A percentile compares a stretch with the other conserved stretches of the same genome.
Conservation (phyloP, 192 early-diverging fungal genomes). For the Gaertneriomyces semiglobifer region DNA sequence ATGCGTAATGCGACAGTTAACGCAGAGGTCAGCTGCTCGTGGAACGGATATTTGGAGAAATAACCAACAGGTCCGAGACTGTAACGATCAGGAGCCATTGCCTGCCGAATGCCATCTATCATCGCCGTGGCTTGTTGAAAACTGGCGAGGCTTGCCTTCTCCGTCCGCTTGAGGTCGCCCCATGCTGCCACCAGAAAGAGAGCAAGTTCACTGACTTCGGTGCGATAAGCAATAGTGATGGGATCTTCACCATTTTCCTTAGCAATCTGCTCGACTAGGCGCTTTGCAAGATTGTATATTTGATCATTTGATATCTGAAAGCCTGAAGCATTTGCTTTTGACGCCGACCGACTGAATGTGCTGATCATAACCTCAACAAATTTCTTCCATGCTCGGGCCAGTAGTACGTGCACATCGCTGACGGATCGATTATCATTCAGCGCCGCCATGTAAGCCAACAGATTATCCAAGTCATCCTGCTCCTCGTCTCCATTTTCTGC, state of each 20-base stretch:
- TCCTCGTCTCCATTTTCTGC: conserved; percentile 10
- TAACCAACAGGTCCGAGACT: conserved; percentile 17
- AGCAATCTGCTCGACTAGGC: conserved; percentile 3
- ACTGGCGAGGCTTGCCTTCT: not conserved
- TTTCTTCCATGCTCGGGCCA: conserved; percentile 22
- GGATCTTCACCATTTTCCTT: conserved; percentile 8
- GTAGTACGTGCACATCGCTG: conserved; percentile 26
- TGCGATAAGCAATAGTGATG: conserved; percentile 18
- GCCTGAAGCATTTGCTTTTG: conserved; percentile 1
- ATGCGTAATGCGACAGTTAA: conserved; percentile 10
- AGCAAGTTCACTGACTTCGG: conserved; percentile 21
- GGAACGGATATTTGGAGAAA: conserved; percentile 31
- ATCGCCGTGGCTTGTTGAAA: not conserved
- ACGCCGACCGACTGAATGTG: not conserved
- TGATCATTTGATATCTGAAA: conserved; percentile 1
- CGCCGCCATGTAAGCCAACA: not conserved
- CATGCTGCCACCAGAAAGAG: conserved; percentile 18
- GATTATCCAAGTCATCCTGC: conserved; percentile 17
- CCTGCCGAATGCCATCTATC: not conserved
- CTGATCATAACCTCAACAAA: conserved; percentile 32
- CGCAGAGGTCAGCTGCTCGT: conserved; percentile 11
- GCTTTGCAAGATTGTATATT: not conserved
- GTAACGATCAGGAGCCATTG: conserved; percentile 22
- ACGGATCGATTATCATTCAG: conserved; percentile 30
- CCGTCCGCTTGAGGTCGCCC: conserved; percentile 12